These are phyloP conservation scores for Murraya koenigii DNA, from an alignment of 345 rosid genomes.

Conservation along the genomic window DNA sequence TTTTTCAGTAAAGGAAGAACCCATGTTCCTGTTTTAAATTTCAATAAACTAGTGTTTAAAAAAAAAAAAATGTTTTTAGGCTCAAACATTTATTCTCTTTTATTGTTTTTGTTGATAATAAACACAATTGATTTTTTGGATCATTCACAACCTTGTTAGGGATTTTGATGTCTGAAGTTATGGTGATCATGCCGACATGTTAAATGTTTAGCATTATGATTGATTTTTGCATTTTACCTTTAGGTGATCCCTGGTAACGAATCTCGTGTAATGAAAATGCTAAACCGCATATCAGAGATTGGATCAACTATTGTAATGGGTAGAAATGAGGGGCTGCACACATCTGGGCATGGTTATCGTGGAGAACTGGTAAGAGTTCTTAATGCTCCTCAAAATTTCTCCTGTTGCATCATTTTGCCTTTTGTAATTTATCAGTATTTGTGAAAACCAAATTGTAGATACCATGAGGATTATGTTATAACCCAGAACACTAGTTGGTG, in stretches of 20 bases:
- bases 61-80: no score
- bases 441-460: neutral
- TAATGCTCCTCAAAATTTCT: neutral
- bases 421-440: neutral
- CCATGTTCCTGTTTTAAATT: neutral
- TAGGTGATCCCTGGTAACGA: slow-evolving; percentile 99
- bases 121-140: neutral
- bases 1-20: neutral
- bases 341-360: slow-evolving; percentile 98
- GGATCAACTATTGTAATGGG: slow-evolving; percentile 94
- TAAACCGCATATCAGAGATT: slow-evolving; percentile 90
- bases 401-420: neutral
- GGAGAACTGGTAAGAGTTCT: slow-evolving; percentile 72
- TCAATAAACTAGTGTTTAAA: neutral
- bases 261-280: slow-evolving; percentile 95
- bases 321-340: slow-evolving; percentile 77
- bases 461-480: neutral
- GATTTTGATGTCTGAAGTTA: neutral
- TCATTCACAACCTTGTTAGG: neutral
- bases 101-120: neutral
- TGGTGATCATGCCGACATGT: neutral
- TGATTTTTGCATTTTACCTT: slow-evolving; percentile 18
- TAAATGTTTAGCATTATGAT: slow-evolving; percentile 6
- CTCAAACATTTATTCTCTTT: neutral
- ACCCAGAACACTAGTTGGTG: neutral